phyloP scores from a whole-genome alignment of 371 early-diverging fungal species.

The Syncephalastrum monosporum region DNA sequence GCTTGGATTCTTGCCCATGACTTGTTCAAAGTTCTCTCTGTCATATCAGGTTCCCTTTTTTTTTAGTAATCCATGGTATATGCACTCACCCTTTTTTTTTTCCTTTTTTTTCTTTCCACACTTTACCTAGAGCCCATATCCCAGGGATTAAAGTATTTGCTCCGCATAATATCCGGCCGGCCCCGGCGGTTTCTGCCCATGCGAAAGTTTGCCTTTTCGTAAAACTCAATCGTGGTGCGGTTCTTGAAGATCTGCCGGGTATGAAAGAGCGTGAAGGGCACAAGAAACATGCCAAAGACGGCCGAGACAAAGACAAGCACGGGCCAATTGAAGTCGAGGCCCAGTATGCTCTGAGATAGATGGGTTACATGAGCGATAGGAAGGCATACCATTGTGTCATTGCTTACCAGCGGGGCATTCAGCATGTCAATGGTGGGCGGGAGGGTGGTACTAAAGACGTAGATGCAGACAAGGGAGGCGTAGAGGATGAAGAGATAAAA shows the following conservation, averaged over 20 bases:
- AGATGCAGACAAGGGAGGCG: conserved; percentile 50
- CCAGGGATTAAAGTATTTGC: conserved; percentile 60
- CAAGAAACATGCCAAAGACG: conserved; percentile 58
- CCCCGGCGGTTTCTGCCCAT: conserved; percentile 21
- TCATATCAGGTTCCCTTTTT: background rate
- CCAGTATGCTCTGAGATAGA: conserved; percentile 30
- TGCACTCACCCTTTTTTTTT: background rate
- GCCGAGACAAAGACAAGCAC: conserved; percentile 54
- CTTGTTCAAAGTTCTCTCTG: conserved; percentile 51
- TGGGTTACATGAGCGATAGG: too few species aligned
- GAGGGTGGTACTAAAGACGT: conserved; percentile 42
- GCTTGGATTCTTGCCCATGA: conserved; percentile 50
- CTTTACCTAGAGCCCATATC: conserved; percentile 51
- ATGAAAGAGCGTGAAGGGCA: conserved; percentile 60
- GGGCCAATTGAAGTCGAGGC: conserved; percentile 36
- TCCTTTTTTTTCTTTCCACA: background rate
- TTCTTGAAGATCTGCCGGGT: conserved; percentile 54
- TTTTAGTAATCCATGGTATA: background rate
- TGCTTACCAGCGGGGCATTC: conserved; percentile 34
- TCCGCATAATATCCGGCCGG: conserved; percentile 39
- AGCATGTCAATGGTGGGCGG: conserved; percentile 30
- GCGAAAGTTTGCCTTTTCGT: conserved; percentile 53
- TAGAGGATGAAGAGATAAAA: conserved; percentile 68
- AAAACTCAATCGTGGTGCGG: conserved; percentile 66
- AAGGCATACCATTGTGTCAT: too few species aligned